A percentile compares a stretch with the other conserved stretches of the same genome.
Conservation (phyloP, 805 yeast genomes). For the Lipomyces starkeyi region DNA sequence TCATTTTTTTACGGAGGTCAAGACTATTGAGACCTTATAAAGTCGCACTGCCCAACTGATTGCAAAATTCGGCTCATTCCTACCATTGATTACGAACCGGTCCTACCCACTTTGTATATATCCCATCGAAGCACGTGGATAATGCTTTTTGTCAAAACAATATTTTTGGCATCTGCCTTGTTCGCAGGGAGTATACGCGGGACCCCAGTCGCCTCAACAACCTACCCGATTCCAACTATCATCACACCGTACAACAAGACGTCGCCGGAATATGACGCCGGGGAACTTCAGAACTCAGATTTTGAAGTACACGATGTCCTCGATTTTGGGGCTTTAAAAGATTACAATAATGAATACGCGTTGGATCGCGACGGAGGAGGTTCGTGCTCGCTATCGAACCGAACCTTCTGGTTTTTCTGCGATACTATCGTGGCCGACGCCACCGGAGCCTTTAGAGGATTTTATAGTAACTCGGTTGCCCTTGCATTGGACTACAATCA, state of each 20-base stretch:
- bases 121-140: background rate
- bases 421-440: constrained; percentile 14
- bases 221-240: constrained; percentile 16
- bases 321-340: constrained; percentile 21
- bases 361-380: constrained; percentile 32
- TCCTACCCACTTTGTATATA: background rate
- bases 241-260: background rate
- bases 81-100: background rate
- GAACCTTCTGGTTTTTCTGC: constrained; percentile 25
- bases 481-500: constrained; percentile 14
- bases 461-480: constrained; percentile 14
- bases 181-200: background rate
- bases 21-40: background rate
- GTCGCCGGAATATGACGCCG: background rate
- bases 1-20: background rate
- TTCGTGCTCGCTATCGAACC: constrained; percentile 20
- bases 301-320: constrained; percentile 2
- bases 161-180: background rate
- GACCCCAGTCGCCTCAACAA: constrained; percentile 14
- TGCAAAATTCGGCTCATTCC: no score
- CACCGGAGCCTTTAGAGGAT: background rate
- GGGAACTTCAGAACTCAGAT: background rate
- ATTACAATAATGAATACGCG: constrained; percentile 9
- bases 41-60: background rate
- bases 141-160: background rate